Conservation (phyloP, 352 stramenopile genomes). For the Salisapilia sapeloensis region DNA sequence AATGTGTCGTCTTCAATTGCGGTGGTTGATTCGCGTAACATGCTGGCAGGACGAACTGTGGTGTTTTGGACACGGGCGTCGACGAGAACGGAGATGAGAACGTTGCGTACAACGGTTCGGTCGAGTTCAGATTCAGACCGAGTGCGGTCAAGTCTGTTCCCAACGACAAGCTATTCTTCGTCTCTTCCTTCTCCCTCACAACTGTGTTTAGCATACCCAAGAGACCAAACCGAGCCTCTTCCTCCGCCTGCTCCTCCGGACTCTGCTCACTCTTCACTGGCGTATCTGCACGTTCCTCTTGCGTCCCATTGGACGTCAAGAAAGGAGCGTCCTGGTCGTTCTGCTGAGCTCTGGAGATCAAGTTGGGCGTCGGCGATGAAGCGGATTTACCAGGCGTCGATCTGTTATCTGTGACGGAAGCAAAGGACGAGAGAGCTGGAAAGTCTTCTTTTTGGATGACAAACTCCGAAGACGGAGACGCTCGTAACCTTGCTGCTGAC, state of each 20-base stretch:
- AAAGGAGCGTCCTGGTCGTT: no score
- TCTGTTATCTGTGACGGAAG: conserved; percentile 6
- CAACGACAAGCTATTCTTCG: conserved; percentile 62
- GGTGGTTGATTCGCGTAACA: conserved; percentile 89
- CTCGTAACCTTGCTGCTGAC: conserved; percentile 9
- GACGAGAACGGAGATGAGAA: conserved; percentile 74
- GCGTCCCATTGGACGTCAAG: no score
- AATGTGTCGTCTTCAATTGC: conserved; percentile 94
- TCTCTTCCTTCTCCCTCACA: conserved; percentile 42
- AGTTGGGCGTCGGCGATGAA: no score
- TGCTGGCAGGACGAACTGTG: conserved; percentile 65
- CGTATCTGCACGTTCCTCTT: no score
- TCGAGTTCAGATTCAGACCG: conserved; percentile 69
- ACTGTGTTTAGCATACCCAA: conserved; percentile 69
- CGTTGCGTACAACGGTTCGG: conserved; percentile 62
- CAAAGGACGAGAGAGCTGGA: conserved; percentile 60
- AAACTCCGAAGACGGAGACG: conserved; percentile 51
- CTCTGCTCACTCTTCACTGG: no score
- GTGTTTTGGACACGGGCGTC: conserved; percentile 53
- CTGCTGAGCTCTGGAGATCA: no score
- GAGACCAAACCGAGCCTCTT: conserved; percentile 62
- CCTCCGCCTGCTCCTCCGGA: no score
- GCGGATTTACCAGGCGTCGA: no score
- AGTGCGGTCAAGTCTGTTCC: conserved; percentile 68
- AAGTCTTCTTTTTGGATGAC: conserved; percentile 81